These are phyloP conservation scores for Kazachstania sp. DNA, from an alignment of 1,139 yeast genomes.

Conservation along the genomic window DNA sequence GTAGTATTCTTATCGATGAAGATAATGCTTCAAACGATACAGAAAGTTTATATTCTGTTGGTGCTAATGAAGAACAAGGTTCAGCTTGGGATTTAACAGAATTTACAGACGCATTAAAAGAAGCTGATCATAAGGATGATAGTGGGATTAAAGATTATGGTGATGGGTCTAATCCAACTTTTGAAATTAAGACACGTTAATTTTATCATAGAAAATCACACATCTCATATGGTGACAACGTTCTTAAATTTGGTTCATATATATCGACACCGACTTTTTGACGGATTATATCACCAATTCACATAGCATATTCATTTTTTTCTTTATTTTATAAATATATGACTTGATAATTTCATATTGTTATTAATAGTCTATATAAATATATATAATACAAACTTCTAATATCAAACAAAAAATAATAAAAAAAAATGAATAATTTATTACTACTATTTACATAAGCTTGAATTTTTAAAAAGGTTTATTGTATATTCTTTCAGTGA, in stretches of 20 bases:
- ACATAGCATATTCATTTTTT: too few species aligned
- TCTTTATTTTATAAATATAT: too few species aligned
- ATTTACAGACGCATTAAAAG: slow-evolving; percentile 27
- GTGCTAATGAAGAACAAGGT: slow-evolving; percentile 35
- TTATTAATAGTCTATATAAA: too few species aligned
- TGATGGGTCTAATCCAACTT: slow-evolving; percentile 35
- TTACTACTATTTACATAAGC: neutral
- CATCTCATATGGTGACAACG: neutral
- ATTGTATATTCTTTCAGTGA: neutral
- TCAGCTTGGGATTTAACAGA: slow-evolving; percentile 68
- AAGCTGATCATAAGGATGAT: slow-evolving; percentile 22
- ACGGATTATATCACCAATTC: too few species aligned
- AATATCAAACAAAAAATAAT: too few species aligned
- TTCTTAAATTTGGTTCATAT: neutral
- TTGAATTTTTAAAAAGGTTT: neutral
- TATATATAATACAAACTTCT: too few species aligned
- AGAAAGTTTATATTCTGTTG: slow-evolving; percentile 37
- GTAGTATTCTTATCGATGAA: slow-evolving; percentile 46
- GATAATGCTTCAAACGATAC: slow-evolving; percentile 31
- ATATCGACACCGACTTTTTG: neutral
- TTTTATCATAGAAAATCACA: neutral
- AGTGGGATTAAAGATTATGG: slow-evolving; percentile 35
- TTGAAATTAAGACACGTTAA: slow-evolving; percentile 19
- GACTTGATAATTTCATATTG: too few species aligned
- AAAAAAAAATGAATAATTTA: too few species aligned